Percentiles rank a stretch among this genome's conserved stretches.
Evolutionary conservation across 1,139 yeast genomes (phyloP).

Genomic region (Sugiyamaella castrensis): DNA sequence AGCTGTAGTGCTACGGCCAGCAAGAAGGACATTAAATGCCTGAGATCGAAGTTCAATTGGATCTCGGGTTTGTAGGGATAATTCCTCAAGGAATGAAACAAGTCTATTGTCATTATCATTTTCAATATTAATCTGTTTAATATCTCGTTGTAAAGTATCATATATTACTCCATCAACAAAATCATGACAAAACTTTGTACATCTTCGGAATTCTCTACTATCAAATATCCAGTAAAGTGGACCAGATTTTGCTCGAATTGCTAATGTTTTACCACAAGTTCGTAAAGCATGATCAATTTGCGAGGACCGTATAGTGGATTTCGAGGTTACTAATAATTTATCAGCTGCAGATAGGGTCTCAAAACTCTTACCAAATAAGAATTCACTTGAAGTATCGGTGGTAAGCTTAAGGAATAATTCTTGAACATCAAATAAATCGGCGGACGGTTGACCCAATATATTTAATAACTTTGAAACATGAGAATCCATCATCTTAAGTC

Average conservation of each 20-base stretch:
- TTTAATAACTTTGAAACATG: slow-evolving; percentile 19
- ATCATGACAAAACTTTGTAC: slow-evolving; percentile 28
- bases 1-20: slow-evolving; percentile 61
- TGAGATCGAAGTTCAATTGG: slow-evolving; percentile 50
- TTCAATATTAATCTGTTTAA: slow-evolving; percentile 3
- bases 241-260: slow-evolving; percentile 16
- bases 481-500: slow-evolving; percentile 45
- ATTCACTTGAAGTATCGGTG: slow-evolving; percentile 57
- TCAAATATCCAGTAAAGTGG: slow-evolving; percentile 15
- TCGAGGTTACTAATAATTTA: slow-evolving; percentile 37
- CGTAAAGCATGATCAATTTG: slow-evolving; percentile 19
- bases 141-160: slow-evolving; percentile 26
- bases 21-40: slow-evolving; percentile 50
- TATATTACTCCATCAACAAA: slow-evolving; percentile 37
- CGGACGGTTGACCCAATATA: not conserved
- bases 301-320: slow-evolving; percentile 30
- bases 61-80: slow-evolving; percentile 50
- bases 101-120: not conserved
- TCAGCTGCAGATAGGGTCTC: slow-evolving; percentile 7
- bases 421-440: slow-evolving; percentile 36
- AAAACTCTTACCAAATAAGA: slow-evolving; percentile 55
- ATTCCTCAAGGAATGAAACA: slow-evolving; percentile 45
- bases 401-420: slow-evolving; percentile 50
- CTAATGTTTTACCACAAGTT: slow-evolving; percentile 43
- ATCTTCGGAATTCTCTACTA: slow-evolving; percentile 34